These are phyloP conservation scores for Orbilia brochopaga DNA, from an alignment of 2,329 filamentous ascomycete species.

Conservation along the genomic window DNA sequence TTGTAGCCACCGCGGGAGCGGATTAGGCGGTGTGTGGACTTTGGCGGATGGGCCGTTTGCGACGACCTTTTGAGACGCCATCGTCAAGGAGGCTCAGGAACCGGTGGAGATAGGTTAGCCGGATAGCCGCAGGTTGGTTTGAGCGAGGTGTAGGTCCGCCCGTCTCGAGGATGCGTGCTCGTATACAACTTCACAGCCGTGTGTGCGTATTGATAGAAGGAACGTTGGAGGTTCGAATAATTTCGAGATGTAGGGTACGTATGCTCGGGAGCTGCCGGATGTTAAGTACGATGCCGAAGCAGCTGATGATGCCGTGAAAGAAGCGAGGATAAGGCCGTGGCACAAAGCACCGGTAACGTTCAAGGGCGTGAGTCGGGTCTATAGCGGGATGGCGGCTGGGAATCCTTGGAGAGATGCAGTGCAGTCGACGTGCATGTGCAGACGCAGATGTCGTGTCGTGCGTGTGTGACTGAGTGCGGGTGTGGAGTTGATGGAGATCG, in stretches of 20 bases:
- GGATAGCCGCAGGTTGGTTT: constrained; percentile 1
- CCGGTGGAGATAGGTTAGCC: neutral
- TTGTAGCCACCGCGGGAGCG: constrained; percentile 57
- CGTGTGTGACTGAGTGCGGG: neutral
- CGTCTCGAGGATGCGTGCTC: neutral
- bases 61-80: constrained; percentile 39
- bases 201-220: neutral
- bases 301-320: constrained; percentile 11
- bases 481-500: neutral
- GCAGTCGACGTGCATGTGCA: neutral
- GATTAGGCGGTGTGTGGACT: constrained; percentile 55
- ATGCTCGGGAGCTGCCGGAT: constrained; percentile 43
- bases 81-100: constrained; percentile 14
- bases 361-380: neutral
- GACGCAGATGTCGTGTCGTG: neutral
- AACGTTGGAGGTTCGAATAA: constrained; percentile 8
- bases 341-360: neutral
- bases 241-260: neutral
- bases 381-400: neutral
- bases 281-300: constrained; percentile 9
- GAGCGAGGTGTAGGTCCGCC: neutral
- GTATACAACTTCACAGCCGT: neutral
- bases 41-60: constrained; percentile 59
- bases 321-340: neutral
- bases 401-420: neutral